Percentiles rank a stretch among this genome's conserved stretches.
phyloP scores from a whole-genome alignment of 345 rosid species.

The Lenwebbia sp. region DNA sequence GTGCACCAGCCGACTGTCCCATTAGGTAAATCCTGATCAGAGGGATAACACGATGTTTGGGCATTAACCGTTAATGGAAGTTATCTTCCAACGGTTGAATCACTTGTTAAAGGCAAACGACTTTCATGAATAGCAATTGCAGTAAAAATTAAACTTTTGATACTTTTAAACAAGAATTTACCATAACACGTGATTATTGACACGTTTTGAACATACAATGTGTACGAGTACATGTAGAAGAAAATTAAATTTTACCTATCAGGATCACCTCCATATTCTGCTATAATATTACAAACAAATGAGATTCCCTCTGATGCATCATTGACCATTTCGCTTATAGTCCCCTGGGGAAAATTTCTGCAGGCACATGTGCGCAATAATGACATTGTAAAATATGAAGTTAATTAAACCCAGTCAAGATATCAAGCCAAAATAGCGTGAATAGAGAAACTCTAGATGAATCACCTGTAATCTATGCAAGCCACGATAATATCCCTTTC shows the following conservation, averaged over 20 bases:
- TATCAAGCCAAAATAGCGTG: neutral
- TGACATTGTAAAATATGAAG: neutral
- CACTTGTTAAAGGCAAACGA: neutral
- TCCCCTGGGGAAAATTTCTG: constrained; percentile 98
- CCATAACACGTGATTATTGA: neutral
- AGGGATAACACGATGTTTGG: neutral
- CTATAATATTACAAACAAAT: constrained; percentile 63
- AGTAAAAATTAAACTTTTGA: neutral
- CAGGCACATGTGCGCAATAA: constrained; percentile 2
- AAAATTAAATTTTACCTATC: constrained; percentile 30
- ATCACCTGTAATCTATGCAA: constrained; percentile 89
- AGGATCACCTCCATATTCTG: constrained; percentile 89
- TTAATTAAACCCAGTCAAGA: neutral
- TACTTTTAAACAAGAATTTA: neutral
- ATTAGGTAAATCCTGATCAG: constrained; percentile 66
- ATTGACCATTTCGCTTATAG: constrained; percentile 78
- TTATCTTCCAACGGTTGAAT: neutral
- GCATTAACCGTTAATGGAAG: neutral
- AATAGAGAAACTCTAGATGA: neutral
- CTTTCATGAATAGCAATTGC: neutral
- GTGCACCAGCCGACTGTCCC: constrained; percentile 99
- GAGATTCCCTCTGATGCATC: constrained; percentile 85
- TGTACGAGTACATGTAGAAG: neutral
- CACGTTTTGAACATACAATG: neutral
- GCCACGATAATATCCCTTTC: constrained; percentile 93